Evolutionary conservation across 2,329 filamentous ascomycete species (phyloP), one percentile per base, ranked within the genome.

Genomic region (Botrytis cinerea): DNA sequence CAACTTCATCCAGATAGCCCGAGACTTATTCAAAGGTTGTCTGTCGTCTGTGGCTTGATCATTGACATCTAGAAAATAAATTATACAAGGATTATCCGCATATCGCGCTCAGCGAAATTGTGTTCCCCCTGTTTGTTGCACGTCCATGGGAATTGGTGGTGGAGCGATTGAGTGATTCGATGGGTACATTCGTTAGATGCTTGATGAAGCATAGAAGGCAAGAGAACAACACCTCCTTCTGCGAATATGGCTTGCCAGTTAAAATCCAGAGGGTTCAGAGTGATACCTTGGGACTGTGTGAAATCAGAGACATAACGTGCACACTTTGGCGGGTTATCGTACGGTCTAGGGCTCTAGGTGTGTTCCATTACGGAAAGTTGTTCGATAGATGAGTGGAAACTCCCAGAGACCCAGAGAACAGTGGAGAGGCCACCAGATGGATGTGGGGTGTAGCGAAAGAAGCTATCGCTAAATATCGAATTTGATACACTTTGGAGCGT

Each of bases 61-160:
- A 40, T 38, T 28, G 45, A 51, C 45, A 51, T 51, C 46, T 48
- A 51, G 63, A 51, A 38, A 38, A 67, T 38, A 67, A 35, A 67
- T 38, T 12, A 5, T 38, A 28, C 63, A 51, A 51, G 63, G 63
- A 38, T 67, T 18, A 40, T 16, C 45, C 63, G 63, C 45, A 67
- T 67, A 67, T 51, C 63, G 63, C 63, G 63, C 63, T 38, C 46
- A 51, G 45, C 18, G 45, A 67, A 67, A 67, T 67, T 67, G 45
- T 12, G 12, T 32, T 51, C 45, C 63, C 45, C 63, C 45, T 48
- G 32, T 67, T 51, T 16, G 45, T 67, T 67, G 63, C 63, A 67
- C 45, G 28, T 67, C 45, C 63, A 18, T 51, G n/a, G 63, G 63
- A 51, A 51, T 20, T 51, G 48, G 63, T 45, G 63, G 63, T 66